These are phyloP conservation scores for Alternaria rosae DNA, from an alignment of 2,329 filamentous ascomycete species.

Conservation along the genomic window DNA sequence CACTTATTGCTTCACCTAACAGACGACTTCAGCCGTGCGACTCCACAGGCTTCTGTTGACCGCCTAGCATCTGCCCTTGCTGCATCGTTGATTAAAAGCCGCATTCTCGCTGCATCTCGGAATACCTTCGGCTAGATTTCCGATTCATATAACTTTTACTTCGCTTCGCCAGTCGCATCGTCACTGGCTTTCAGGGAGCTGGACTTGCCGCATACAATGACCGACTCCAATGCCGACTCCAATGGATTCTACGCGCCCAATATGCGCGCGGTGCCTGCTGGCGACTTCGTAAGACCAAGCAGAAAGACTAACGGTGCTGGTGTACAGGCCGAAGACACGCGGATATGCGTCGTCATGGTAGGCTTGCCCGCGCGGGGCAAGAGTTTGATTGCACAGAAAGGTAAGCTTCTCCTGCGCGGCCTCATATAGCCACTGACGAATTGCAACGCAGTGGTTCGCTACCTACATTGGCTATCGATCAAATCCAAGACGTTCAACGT, in stretches of 20 bases:
- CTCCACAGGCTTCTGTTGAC: conserved; percentile 23
- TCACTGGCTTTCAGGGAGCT: conserved; percentile 32
- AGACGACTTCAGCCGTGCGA: conserved; percentile 13
- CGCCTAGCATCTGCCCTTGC: conserved; percentile 21
- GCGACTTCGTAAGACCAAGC: conserved; percentile 55
- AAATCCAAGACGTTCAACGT: conserved; percentile 96
- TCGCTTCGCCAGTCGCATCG: conserved; percentile 22
- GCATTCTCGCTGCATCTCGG: conserved; percentile 36
- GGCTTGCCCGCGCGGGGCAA: conserved; percentile 94
- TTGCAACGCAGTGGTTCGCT: conserved; percentile 63
- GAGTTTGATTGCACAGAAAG: conserved; percentile 97
- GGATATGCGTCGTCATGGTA: conserved; percentile 99
- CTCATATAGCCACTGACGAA: conserved; percentile 17
- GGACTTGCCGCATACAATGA: conserved; percentile 37
- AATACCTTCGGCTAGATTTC: conserved; percentile 39
- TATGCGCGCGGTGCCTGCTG: conserved; percentile 51
- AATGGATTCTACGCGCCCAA: conserved; percentile 50
- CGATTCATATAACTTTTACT: conserved; percentile 34
- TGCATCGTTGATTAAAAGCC: conserved; percentile 23
- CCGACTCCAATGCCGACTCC: conserved; percentile 47
- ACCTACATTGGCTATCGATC: conserved; percentile 96
- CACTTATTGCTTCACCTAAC: conserved; percentile 29
- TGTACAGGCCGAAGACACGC: conserved; percentile 91
- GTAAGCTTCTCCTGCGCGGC: conserved; percentile 57
- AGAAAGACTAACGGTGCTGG: conserved; percentile 67